Evolutionary conservation across 495 filamentous ascomycete species (phyloP), one percentile per base, ranked within the genome.

Genomic region (Hypomontagnella submonticulosa): DNA sequence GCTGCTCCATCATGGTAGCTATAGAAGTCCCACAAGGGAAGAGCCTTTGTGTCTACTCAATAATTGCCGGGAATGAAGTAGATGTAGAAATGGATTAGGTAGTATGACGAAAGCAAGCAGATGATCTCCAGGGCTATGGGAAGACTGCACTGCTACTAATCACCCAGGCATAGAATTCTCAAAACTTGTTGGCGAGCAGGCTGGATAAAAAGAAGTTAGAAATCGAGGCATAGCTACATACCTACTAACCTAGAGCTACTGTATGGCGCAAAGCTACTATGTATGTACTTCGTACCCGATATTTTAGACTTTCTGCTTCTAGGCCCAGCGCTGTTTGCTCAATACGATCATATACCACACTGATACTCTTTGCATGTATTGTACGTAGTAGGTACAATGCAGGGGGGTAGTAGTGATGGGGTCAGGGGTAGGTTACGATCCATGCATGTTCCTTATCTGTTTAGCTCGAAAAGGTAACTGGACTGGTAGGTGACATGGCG

Each of bases 1-100:
- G 53, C 18, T 72, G 69, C 18, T 74, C 71, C 71, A 72, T 72
- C 3, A 12, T 59, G 6, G 18, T 32, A n/a, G 20, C 4, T 32
- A 30, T 37, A 36, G 4, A 1, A 6, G 4, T 42, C n/a, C 16
- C 20, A 15, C 10, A 20, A 4, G 11, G 18, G 23, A 0, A 15
- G 12, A 19, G 18, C 46, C 18, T 11, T 9, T 12, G n/a, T 19
- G 16, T 6, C 9, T n/a, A 54, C 20, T 16, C 13, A 44, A 8
- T 3, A n/a, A 47, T 46, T 2, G 10, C 9, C 9, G 36, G n/a
- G 36, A 4, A 38, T 13, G 3, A 13, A 11, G 36, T 38, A 38
- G 36, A 12, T 38, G n/a, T 5, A 36, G n/a, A 8, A 4, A 38
- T 13, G 3, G 9, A 11, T 2, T 38, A 38, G 36, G 3, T 38